Conservation (phyloP, 2,329 filamentous ascomycete species). For the Ophiostoma novo-ulmi region DNA sequence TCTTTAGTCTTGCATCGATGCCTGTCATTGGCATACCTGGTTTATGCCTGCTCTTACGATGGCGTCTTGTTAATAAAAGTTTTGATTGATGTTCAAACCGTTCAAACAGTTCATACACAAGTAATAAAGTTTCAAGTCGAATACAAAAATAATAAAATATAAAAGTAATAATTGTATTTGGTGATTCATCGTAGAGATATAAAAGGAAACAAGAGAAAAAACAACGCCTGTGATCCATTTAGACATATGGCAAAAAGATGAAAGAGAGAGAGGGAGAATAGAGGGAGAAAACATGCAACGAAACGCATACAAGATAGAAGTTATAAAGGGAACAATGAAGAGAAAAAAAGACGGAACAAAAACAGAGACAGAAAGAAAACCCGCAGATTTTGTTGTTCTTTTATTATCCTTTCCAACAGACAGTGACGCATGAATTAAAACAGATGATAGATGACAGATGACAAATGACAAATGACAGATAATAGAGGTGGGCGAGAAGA, state of each 20-base stretch:
- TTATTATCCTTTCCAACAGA: conserved; percentile 11
- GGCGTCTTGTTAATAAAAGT: conserved; percentile 11
- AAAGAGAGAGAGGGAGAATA: not conserved
- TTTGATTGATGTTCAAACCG: not conserved
- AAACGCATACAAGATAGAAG: conserved; percentile 50
- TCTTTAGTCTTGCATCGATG: not conserved
- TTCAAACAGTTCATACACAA: not conserved
- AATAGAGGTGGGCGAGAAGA: not conserved
- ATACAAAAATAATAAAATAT: not conserved
- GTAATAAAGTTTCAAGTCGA: not conserved
- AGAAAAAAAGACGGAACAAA: not conserved
- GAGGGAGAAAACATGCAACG: conserved; percentile 25
- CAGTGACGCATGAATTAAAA: not conserved
- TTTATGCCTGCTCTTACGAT: not conserved
- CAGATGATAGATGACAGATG: not conserved
- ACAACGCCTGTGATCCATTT: conserved; percentile 23
- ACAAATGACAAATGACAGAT: no score
- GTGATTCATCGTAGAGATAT: not conserved
- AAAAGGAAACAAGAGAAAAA: conserved; percentile 19
- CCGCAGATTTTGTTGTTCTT: conserved; percentile 16
- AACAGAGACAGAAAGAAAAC: not conserved
- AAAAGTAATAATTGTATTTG: not conserved
- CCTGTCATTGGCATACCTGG: conserved; percentile 5
- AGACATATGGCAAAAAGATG: conserved; percentile 18
- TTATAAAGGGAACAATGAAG: not conserved